Conservation (phyloP, 495 filamentous ascomycete species). For the Xanthoparmelia taractica region DNA sequence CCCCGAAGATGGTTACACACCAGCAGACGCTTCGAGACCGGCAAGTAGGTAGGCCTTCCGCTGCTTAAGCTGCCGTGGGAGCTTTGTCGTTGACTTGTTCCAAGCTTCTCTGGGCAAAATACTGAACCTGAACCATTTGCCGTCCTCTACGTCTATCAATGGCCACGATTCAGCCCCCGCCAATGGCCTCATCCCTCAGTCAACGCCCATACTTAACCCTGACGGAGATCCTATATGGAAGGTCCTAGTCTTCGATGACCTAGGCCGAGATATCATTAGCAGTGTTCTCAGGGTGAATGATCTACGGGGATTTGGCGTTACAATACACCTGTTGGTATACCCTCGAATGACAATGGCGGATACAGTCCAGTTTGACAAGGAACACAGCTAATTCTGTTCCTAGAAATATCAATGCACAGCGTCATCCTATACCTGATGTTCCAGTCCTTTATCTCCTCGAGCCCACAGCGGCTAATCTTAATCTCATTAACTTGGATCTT, state of each 20-base stretch:
- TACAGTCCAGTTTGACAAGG: background rate
- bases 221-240: constrained; percentile 82
- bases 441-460: constrained; percentile 94
- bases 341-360: constrained; percentile 11
- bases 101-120: constrained; percentile 91
- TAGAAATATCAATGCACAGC: constrained; percentile 71
- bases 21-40: constrained; percentile 82
- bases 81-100: constrained; percentile 28
- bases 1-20: constrained; percentile 57
- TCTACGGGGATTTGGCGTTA: constrained; percentile 85
- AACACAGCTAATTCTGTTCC: constrained; percentile 12
- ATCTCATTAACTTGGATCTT: constrained; percentile 79
- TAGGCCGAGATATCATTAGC: constrained; percentile 76
- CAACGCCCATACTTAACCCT: constrained; percentile 74
- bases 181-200: constrained; percentile 57
- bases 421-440: constrained; percentile 92
- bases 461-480: constrained; percentile 70
- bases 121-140: constrained; percentile 81
- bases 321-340: constrained; percentile 75
- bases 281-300: constrained; percentile 91
- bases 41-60: constrained; percentile 72
- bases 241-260: constrained; percentile 59
- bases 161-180: constrained; percentile 44
- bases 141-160: constrained; percentile 46
- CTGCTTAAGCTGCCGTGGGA: constrained; percentile 13